Base-by-base conservation (phyloP, 176 grass and related monocot genomes). In the Paspalum notatum region DNA sequence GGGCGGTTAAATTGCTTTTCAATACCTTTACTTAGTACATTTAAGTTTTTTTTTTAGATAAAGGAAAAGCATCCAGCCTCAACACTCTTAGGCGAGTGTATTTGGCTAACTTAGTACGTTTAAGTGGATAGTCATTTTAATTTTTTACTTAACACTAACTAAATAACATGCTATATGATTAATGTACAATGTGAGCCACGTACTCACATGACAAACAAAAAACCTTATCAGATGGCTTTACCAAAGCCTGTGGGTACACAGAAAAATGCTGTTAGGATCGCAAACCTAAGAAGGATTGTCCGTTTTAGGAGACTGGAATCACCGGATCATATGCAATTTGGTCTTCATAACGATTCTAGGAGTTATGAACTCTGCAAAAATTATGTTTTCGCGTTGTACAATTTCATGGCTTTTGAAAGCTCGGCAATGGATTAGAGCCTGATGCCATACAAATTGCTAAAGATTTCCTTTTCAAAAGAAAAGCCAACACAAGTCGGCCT, bases 211-310 rank as follows among this genome's bases (percentile, higher is more conserved):
- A 62, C 1, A 51, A 68, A 74, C 42, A 68, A 60, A 6, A 52
- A 26, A 59, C 39, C 50, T 27, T 46, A 49, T 83, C 13, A 10
- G 42, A 72, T 59, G 48, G 66, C 17, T 72, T 56, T 57, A 56
- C 2, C 32, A 40, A 78, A 83, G 57, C 7, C 72, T 58, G 2
- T 1, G 7, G 52, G 25, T 17, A 48, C 68, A 52, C 18, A 14
- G 5, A 26, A 68, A 77, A 50, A 72, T 18, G 52, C 11, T 58
- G 7, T 39, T 40, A 81, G 24, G 53, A 60, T 59, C 11, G 47
- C 16, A n/a, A 46, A 10, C 22, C 39, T 69, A 21, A 41, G 78
- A 37, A 70, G 22, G 10, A 13, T 78, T 37, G 3, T 9, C 48
- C 2, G 18, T 77, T 80, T 48, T 2, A 76, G 8, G 16, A 46